Conservation (phyloP, 1,284 basidiomycete genomes). For the Boletus semigastroideus region DNA sequence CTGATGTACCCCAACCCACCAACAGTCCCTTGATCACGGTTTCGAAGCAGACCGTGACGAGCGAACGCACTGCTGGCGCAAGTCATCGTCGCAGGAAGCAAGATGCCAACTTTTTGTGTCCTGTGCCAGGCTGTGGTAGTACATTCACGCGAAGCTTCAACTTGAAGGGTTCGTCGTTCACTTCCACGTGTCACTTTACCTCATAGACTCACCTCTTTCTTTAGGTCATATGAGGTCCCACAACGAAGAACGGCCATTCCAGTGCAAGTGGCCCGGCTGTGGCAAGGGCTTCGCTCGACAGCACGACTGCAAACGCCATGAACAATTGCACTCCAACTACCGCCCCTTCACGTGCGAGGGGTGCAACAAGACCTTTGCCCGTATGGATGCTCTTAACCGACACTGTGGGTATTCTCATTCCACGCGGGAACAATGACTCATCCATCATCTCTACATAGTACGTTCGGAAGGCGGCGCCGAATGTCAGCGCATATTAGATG, state of each 20-base stretch:
- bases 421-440: not conserved
- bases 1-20: constrained; percentile 8
- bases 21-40: constrained; percentile 6
- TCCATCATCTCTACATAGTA: constrained; percentile 33
- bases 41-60: constrained; percentile 47
- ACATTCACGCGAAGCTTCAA: constrained; percentile 85
- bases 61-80: constrained; percentile 70
- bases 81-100: constrained; percentile 71
- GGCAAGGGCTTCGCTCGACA: constrained; percentile 82
- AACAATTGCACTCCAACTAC: constrained; percentile 76
- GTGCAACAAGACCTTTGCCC: constrained; percentile 74
- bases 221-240: constrained; percentile 79
- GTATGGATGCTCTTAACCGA: constrained; percentile 78
- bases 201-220: constrained; percentile 16
- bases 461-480: constrained; percentile 58
- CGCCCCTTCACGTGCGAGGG: constrained; percentile 76
- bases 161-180: constrained; percentile 57
- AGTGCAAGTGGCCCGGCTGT: constrained; percentile 84
- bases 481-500: constrained; percentile 42
- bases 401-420: constrained; percentile 54
- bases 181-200: constrained; percentile 12
- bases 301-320: constrained; percentile 83
- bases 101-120: constrained; percentile 72
- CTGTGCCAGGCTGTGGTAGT: constrained; percentile 75
- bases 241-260: constrained; percentile 80